Conservation (phyloP, 768 basidiomycete species). For the Naganishia randhawae region DNA sequence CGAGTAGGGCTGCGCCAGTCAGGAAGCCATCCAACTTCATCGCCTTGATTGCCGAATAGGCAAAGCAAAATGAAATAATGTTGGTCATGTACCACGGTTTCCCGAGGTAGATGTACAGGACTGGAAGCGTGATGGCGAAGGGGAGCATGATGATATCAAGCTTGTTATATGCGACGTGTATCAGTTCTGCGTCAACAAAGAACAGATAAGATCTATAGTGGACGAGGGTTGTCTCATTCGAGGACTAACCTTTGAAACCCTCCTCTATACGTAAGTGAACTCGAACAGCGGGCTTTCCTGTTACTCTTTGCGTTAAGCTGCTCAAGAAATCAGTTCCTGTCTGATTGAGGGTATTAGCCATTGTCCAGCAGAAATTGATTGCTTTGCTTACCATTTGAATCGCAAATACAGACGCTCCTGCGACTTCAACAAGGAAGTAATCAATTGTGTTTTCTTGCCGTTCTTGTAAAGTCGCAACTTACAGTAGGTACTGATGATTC, state of each 20-base stretch:
- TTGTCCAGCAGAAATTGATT: constrained; percentile 43
- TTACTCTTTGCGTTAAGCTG: constrained; percentile 55
- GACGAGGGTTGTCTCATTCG: background rate
- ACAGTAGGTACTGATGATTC: constrained; percentile 58
- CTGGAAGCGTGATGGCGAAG: constrained; percentile 59
- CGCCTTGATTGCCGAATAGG: constrained; percentile 71
- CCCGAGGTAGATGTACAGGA: constrained; percentile 62
- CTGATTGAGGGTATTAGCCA: background rate
- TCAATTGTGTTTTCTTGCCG: constrained; percentile 61
- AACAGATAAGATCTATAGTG: background rate
- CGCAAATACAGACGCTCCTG: constrained; percentile 5
- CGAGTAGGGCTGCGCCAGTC: constrained; percentile 76
- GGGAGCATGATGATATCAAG: constrained; percentile 45
- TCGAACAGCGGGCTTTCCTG: constrained; percentile 20
- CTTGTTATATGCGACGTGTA: constrained; percentile 54
- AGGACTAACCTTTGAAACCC: constrained; percentile 40
- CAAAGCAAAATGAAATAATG: constrained; percentile 69
- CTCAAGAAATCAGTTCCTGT: constrained; percentile 53
- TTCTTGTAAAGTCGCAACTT: constrained; percentile 51
- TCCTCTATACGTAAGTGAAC: constrained; percentile 42
- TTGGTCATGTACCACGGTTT: constrained; percentile 74
- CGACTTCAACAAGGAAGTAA: constrained; percentile 55
- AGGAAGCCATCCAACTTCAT: constrained; percentile 83
- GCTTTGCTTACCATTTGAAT: constrained; percentile 18
- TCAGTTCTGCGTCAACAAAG: constrained; percentile 39